Evolutionary conservation across 2,329 filamentous ascomycete genomes (phyloP).

Genomic region (Curvularia sp.): DNA sequence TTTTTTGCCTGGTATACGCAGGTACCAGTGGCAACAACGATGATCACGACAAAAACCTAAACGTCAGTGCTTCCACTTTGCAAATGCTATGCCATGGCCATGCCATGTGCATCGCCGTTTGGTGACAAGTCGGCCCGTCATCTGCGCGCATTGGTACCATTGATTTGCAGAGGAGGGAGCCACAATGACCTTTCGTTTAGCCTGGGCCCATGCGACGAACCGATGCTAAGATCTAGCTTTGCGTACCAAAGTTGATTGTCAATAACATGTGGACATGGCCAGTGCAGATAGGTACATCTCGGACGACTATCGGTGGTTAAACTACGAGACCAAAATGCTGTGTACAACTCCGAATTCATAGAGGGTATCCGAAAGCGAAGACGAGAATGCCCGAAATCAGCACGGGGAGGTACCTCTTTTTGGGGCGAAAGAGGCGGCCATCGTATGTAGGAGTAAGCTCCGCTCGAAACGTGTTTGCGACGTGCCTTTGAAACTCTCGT

Average conservation of each 20-base stretch:
- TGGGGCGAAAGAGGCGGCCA: neutral
- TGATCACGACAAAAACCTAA: neutral
- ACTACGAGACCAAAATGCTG: neutral
- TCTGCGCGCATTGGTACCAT: slow-evolving; percentile 24
- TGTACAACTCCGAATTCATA: neutral
- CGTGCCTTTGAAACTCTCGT: slow-evolving; percentile 7
- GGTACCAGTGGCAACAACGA: neutral
- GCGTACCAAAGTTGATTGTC: neutral
- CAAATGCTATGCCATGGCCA: slow-evolving; percentile 18
- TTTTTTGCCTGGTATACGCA: neutral
- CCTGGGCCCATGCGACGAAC: neutral
- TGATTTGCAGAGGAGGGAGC: slow-evolving; percentile 20
- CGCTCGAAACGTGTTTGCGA: slow-evolving; percentile 3
- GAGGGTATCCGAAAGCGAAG: neutral
- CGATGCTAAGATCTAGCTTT: neutral
- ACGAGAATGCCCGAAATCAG: neutral
- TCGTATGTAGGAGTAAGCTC: neutral
- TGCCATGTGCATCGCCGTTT: slow-evolving; percentile 22
- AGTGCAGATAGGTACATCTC: neutral
- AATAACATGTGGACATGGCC: neutral
- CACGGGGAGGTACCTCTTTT: neutral
- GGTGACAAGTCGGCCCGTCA: slow-evolving; percentile 26
- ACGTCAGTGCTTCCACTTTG: slow-evolving; percentile 19
- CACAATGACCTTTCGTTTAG: slow-evolving; percentile 14
- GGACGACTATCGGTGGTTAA: neutral